Evolutionary conservation across 768 basidiomycete species (phyloP).

Genomic region (Mycena polygramma): DNA sequence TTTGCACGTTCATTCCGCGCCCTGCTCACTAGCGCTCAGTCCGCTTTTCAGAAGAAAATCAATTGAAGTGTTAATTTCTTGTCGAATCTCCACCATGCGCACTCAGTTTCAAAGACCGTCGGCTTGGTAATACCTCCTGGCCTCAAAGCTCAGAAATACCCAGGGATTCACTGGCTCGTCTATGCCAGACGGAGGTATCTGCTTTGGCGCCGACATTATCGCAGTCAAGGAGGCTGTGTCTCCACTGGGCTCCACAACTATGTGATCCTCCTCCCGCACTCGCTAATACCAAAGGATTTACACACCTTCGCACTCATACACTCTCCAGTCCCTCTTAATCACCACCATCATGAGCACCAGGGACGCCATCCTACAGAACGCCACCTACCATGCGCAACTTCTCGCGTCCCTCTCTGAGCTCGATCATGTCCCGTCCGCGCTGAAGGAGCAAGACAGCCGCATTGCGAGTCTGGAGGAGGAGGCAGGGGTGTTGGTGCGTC

Average conservation of each 20-base stretch:
- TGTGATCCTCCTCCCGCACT: not conserved
- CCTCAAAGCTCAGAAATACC: too few species aligned
- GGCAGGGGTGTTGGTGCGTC: constrained; percentile 41
- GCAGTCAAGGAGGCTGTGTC: constrained; percentile 2
- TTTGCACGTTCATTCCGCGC: too few species aligned
- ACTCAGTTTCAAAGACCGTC: too few species aligned
- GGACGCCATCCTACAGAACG: constrained; percentile 53
- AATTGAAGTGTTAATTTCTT: too few species aligned
- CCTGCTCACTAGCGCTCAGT: too few species aligned
- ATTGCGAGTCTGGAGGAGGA: constrained; percentile 51
- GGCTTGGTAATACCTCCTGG: too few species aligned
- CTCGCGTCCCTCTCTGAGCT: constrained; percentile 50
- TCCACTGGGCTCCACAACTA: not conserved
- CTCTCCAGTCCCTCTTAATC: not conserved
- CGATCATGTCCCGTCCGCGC: constrained; percentile 56
- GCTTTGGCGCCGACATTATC: too few species aligned
- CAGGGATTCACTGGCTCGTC: too few species aligned
- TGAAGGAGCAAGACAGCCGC: constrained; percentile 52
- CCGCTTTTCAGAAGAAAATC: too few species aligned
- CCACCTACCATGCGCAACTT: constrained; percentile 54
- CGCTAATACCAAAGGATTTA: not conserved
- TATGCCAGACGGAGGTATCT: too few species aligned
- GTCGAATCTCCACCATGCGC: too few species aligned
- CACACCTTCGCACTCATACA: too few species aligned
- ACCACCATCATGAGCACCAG: constrained; percentile 42